phyloP scores from a whole-genome alignment of 169 alveolate genomes.

The Cryptosporidium muris region DNA sequence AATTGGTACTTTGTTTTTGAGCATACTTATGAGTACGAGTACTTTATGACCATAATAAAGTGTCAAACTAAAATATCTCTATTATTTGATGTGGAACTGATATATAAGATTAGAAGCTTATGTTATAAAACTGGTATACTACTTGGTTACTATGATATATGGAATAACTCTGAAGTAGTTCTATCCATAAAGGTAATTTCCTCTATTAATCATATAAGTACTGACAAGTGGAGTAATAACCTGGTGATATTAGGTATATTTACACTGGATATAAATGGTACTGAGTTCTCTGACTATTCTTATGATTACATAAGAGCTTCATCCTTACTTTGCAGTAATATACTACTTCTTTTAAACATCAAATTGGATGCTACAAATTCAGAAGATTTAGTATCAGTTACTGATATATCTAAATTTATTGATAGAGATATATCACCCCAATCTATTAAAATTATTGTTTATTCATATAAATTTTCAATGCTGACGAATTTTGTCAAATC shows the following conservation, averaged over 20 bases:
- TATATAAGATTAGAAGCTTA: background rate
- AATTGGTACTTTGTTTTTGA: too few relatives aligned
- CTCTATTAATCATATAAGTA: too few relatives aligned
- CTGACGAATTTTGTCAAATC: slow-evolving; percentile 18
- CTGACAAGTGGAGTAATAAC: too few relatives aligned
- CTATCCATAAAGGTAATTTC: background rate
- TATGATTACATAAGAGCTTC: too few relatives aligned
- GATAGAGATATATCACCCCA: background rate
- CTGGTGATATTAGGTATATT: too few relatives aligned
- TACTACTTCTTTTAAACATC: background rate
- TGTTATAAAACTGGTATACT: background rate
- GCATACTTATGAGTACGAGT: background rate
- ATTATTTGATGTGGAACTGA: background rate
- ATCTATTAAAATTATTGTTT: slow-evolving; percentile 15
- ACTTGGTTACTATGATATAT: slow-evolving; percentile 10
- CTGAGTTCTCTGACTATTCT: too few relatives aligned
- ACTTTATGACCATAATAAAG: slow-evolving; percentile 15
- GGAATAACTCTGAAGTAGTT: slow-evolving; percentile 24
- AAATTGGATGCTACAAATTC: background rate
- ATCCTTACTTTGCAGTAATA: background rate
- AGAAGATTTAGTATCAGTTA: slow-evolving; percentile 5
- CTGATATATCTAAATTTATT: background rate
- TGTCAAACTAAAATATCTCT: slow-evolving; percentile 34
- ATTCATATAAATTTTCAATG: slow-evolving; percentile 9
- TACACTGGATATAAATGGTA: too few relatives aligned